phyloP scores from a whole-genome alignment of 208 protist genomes.

The Acanthamoeba castellanii region DNA sequence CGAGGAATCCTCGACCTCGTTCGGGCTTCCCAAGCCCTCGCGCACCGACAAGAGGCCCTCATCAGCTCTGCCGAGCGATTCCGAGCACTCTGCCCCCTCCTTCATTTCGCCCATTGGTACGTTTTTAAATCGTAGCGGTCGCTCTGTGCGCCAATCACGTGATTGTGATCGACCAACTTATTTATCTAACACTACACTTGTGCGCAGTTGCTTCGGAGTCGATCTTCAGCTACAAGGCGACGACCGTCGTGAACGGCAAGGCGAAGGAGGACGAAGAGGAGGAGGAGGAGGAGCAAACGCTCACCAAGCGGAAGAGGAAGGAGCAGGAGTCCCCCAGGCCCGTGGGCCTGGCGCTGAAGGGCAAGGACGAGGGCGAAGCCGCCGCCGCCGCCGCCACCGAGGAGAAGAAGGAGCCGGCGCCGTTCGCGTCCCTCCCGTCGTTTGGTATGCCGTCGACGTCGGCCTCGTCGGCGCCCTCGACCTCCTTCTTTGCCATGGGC shows the following conservation, averaged over 20 bases:
- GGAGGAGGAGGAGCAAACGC: not conserved
- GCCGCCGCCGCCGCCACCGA: too few relatives aligned
- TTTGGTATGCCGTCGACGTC: not conserved
- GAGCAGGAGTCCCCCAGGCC: not conserved
- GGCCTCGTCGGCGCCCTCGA: too few relatives aligned
- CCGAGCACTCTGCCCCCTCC: not conserved
- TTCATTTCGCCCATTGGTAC: slow-evolving; percentile 15
- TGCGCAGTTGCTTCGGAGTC: not conserved
- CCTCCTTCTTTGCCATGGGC: not conserved
- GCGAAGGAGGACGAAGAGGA: not conserved
- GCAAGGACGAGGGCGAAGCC: not conserved
- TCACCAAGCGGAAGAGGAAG: not conserved
- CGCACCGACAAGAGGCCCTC: not conserved
- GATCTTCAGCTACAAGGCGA: not conserved
- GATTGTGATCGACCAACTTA: not conserved
- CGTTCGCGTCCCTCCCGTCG: not conserved
- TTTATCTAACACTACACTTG: not conserved
- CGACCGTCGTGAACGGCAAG: not conserved
- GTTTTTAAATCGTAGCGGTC: not conserved
- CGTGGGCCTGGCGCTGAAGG: not conserved
- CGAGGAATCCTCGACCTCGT: not conserved
- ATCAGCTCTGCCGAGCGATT: not conserved
- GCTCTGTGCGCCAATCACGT: not conserved
- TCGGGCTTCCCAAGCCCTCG: not conserved
- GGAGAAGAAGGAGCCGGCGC: not conserved